phyloP scores from a whole-genome alignment of 2,329 filamentous ascomycete species.

The Raffaelea ambrosiae region DNA sequence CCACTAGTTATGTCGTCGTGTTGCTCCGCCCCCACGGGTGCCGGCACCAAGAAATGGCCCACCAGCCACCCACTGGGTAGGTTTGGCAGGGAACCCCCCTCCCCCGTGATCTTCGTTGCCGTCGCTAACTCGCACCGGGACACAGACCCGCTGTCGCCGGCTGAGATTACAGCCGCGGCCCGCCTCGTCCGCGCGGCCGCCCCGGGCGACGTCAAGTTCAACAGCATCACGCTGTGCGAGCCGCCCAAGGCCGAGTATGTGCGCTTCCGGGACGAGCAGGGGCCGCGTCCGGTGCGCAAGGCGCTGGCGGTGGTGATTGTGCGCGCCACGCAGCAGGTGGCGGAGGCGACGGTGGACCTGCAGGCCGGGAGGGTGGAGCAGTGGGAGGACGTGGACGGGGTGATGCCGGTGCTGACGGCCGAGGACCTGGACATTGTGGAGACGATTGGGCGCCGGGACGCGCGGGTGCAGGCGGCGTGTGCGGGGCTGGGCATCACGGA shows the following conservation, averaged over 20 bases:
- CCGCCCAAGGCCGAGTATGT: constrained; percentile 79
- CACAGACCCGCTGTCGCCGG: neutral
- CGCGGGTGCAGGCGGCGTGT: constrained; percentile 85
- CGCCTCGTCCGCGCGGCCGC: constrained; percentile 22
- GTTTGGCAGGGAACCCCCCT: neutral
- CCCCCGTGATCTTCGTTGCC: neutral
- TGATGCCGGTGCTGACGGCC: constrained; percentile 88
- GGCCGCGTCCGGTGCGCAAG: constrained; percentile 51
- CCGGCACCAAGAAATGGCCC: neutral
- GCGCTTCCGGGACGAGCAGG: constrained; percentile 63
- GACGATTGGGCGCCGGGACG: constrained; percentile 66
- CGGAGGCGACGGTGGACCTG: constrained; percentile 73
- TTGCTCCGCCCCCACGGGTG: too few relatives aligned
- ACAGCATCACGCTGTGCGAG: constrained; percentile 77
- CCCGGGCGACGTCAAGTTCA: constrained; percentile 70
- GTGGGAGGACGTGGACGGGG: constrained; percentile 68
- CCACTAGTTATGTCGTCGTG: too few relatives aligned
- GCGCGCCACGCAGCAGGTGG: constrained; percentile 69
- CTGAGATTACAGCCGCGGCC: neutral
- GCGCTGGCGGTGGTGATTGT: constrained; percentile 76
- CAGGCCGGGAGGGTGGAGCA: constrained; percentile 54
- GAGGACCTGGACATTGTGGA: constrained; percentile 79
- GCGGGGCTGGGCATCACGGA: constrained; percentile 72
- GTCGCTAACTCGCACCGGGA: neutral
- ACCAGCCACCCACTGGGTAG: neutral